These are phyloP conservation scores for Tetrahymena elliotti DNA, from an alignment of 73 alveolate species.

Conservation along the genomic window DNA sequence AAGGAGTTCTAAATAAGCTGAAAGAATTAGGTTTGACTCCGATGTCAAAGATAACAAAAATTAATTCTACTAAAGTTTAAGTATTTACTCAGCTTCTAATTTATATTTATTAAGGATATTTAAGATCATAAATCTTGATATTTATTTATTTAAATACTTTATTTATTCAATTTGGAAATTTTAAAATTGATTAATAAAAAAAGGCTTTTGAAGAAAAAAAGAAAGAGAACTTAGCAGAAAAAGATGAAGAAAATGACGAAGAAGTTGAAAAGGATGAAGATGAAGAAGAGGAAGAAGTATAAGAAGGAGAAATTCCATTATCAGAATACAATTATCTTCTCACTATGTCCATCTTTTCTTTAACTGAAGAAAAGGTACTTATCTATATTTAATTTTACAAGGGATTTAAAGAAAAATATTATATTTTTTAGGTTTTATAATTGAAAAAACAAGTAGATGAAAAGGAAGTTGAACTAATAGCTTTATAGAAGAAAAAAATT, in stretches of 20 bases:
- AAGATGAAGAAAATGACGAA: slow-evolving; percentile 29
- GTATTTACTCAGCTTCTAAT: too few species aligned
- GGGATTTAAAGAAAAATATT: background rate
- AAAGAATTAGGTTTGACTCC: slow-evolving; percentile 13
- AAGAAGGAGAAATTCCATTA: slow-evolving; percentile 29
- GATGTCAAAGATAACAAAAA: background rate
- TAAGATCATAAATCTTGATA: too few species aligned
- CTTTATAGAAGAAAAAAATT: slow-evolving; percentile 26
- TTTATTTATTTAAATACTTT: too few species aligned
- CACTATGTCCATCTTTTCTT: slow-evolving; percentile 63
- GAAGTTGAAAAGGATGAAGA: slow-evolving; percentile 20
- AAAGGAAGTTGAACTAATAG: slow-evolving; percentile 48
- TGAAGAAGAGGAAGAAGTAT: slow-evolving; percentile 37
- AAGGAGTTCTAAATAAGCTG: slow-evolving; percentile 7
- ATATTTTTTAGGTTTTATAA: background rate
- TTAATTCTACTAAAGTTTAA: slow-evolving; percentile 3
- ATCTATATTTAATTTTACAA: too few species aligned
- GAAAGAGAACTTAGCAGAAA: slow-evolving; percentile 15
- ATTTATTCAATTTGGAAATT: slow-evolving; percentile 32
- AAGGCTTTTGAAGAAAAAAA: slow-evolving; percentile 38
- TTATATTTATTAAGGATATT: too few species aligned
- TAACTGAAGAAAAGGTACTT: slow-evolving; percentile 67
- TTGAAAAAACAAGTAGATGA: slow-evolving; percentile 50
- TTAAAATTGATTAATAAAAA: background rate
- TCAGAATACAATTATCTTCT: slow-evolving; percentile 80